These are phyloP conservation scores for Nakazawaea siamensis DNA, from an alignment of 805 yeast genomes.

Conservation along the genomic window DNA sequence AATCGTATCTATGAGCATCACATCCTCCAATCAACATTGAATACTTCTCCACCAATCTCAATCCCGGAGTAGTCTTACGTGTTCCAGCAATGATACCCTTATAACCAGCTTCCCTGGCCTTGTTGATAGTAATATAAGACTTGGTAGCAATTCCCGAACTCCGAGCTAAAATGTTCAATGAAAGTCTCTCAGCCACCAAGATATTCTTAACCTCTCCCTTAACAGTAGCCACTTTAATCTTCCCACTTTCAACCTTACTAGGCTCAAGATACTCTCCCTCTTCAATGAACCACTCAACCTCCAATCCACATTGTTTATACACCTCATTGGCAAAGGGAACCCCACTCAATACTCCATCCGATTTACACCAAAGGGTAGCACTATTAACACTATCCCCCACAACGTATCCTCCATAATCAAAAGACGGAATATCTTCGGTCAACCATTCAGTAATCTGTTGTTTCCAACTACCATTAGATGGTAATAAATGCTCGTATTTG, in stretches of 20 bases:
- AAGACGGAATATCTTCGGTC: constrained; percentile 85
- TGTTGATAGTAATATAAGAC: constrained; percentile 43
- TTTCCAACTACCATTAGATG: constrained; percentile 77
- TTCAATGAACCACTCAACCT: constrained; percentile 60
- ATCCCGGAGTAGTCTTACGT: constrained; percentile 95
- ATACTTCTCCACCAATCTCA: constrained; percentile 81
- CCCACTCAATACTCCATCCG: constrained; percentile 73
- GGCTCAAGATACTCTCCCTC: constrained; percentile 63
- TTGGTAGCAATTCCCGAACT: constrained; percentile 85
- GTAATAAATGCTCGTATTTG: constrained; percentile 47
- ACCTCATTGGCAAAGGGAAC: constrained; percentile 87
- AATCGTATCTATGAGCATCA: constrained; percentile 86
- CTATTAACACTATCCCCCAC: constrained; percentile 71
- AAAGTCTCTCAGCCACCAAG: constrained; percentile 77
- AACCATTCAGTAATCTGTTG: constrained; percentile 68
- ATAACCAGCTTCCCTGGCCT: constrained; percentile 65
- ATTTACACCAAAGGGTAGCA: constrained; percentile 78
- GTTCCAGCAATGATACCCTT: constrained; percentile 90
- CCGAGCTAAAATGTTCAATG: constrained; percentile 74
- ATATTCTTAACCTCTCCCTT: constrained; percentile 74
- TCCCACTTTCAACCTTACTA: constrained; percentile 28
- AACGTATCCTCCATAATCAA: constrained; percentile 91
- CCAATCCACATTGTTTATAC: constrained; percentile 62
- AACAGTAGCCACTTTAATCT: constrained; percentile 71
- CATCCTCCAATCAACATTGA: constrained; percentile 95